Base-by-base conservation (phyloP, 179 eudicot species). In the Silene coronaria region DNA sequence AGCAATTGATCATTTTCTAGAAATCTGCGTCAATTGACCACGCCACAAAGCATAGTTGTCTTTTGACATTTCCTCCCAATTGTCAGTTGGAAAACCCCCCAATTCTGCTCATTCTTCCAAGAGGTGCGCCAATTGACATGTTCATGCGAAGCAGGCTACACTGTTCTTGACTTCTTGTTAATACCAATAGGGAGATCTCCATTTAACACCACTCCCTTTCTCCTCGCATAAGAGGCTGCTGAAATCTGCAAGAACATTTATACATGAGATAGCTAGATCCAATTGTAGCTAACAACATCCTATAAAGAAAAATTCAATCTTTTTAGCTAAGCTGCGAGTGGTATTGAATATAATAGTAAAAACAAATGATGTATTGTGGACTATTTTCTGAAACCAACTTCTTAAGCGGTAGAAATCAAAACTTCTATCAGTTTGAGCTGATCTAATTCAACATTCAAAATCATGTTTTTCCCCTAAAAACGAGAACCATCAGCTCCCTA, bases 181-280 rank as follows among this genome's bases (percentile, higher is more conserved):
- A 95, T 96, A 12, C 99, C 99, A 45, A 95, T 95, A 3, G 99
- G 99, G 42, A 95, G 93, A 82, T 95, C 99, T 58, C 99, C 99
- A 85, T 95, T 95, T 75, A 95, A 83, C 57, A 95, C 86, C 68
- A 95, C 99, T 61, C 91, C 90, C 55, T 90, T 92, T 78, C 55
- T 82, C 84, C 92, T 88, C 59, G 97, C 96, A 88, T 95, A 90
- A 32, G 99, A 86, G 76, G 99, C 90, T 83, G 92, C 99, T 72
- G 87, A 88, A 72, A 95, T 78, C 96, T 95, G 84, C 55, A 23
- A 73, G 46, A 45, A 69, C 59, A 55, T 63, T 21, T 16, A 19
- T 38, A 70, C 26, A 34, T 81, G 34, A 78, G 73, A 69, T 62
- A 55, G 27, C 58, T 28, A 3, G 51, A 70, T 12, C 53, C 55